These are phyloP conservation scores for Sugiyamaella neomexicana DNA, from an alignment of 1,139 yeast species.

Conservation along the genomic window DNA sequence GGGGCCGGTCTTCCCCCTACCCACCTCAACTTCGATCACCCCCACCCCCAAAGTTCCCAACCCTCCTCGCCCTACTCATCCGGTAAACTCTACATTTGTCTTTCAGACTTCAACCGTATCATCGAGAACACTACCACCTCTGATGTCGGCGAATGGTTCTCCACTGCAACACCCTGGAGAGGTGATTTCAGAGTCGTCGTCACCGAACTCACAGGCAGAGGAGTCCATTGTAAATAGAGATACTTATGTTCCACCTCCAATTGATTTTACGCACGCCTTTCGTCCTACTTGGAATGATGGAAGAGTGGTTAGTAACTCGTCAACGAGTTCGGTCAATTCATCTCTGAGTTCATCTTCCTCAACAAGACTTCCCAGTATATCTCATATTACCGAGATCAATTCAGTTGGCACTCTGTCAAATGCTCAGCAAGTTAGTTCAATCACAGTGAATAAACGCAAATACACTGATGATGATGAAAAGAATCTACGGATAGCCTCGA, in stretches of 20 bases:
- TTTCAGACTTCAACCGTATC: background rate
- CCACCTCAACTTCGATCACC: slow-evolving; percentile 5
- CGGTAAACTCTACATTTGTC: slow-evolving; percentile 2
- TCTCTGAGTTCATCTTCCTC: slow-evolving; percentile 16
- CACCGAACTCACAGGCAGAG: slow-evolving; percentile 14
- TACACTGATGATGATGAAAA: slow-evolving; percentile 21
- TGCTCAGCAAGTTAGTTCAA: slow-evolving; percentile 8
- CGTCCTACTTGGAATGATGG: slow-evolving; percentile 18
- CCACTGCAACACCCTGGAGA: slow-evolving; percentile 9
- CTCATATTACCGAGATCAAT: slow-evolving; percentile 16
- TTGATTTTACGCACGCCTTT: slow-evolving; percentile 39
- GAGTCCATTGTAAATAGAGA: slow-evolving; percentile 18
- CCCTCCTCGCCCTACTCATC: background rate
- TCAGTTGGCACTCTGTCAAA: background rate
- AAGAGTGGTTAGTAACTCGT: slow-evolving; percentile 9
- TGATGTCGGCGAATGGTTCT: slow-evolving; percentile 8
- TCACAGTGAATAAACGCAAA: slow-evolving; percentile 9
- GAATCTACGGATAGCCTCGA: slow-evolving; percentile 26
- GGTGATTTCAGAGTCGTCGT: slow-evolving; percentile 4
- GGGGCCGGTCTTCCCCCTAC: slow-evolving; percentile 6
- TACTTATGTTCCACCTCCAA: slow-evolving; percentile 35
- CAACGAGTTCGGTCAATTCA: background rate
- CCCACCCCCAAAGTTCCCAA: slow-evolving; percentile 8
- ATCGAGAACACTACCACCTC: background rate
- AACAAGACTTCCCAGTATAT: slow-evolving; percentile 15